These are phyloP conservation scores for Daldinia eschscholtzii DNA, from an alignment of 2,329 filamentous ascomycete genomes.

Conservation along the genomic window DNA sequence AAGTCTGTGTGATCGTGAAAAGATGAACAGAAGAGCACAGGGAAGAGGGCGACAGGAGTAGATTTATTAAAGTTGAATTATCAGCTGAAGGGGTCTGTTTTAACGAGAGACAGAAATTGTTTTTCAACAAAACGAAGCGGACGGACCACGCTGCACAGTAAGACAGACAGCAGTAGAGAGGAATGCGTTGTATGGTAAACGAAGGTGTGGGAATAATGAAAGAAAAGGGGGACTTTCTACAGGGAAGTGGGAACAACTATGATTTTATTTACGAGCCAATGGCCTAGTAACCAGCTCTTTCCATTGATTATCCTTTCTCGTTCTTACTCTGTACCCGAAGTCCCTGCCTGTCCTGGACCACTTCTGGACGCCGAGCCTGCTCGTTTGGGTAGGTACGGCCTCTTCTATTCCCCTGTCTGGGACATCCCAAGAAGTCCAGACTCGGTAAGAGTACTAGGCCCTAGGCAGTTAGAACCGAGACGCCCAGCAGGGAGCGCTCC, in stretches of 20 bases:
- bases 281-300: conserved; percentile 39
- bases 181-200: conserved; percentile 39
- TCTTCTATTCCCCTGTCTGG: conserved; percentile 34
- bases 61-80: conserved; percentile 38
- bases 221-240: conserved; percentile 31
- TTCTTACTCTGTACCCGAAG: conserved; percentile 19
- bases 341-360: conserved; percentile 1
- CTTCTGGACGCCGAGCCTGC: conserved; percentile 30
- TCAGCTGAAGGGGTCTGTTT: conserved; percentile 29
- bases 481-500: conserved; percentile 35
- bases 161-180: conserved; percentile 29
- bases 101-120: conserved; percentile 42
- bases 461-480: conserved; percentile 39
- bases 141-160: conserved; percentile 32
- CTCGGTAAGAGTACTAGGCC: conserved; percentile 29
- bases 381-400: conserved; percentile 34
- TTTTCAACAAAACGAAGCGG: conserved; percentile 36
- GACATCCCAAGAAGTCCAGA: conserved; percentile 33
- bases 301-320: conserved; percentile 37
- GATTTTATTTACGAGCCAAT: conserved; percentile 45
- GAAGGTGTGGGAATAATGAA: conserved; percentile 42
- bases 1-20: conserved; percentile 19
- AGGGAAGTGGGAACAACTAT: conserved; percentile 38
- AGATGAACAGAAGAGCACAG: conserved; percentile 17
- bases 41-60: conserved; percentile 12